Conservation (phyloP, 371 early-diverging fungal species). For the Amoeboaphelidium protococcarum region DNA sequence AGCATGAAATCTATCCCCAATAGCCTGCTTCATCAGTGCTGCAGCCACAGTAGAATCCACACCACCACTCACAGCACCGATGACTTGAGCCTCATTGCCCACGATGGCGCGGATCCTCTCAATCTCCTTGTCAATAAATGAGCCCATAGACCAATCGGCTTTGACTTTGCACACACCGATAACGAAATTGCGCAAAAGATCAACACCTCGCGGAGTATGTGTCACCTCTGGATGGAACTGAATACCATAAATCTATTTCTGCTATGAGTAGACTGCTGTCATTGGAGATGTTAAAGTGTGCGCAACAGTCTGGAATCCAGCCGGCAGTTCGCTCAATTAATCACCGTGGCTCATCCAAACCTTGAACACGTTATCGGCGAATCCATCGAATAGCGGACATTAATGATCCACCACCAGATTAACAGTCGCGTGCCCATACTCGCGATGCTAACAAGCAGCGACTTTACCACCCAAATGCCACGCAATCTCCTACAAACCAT, state of each 20-base stretch:
- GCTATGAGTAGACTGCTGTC: constrained; percentile 54
- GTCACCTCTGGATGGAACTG: constrained; percentile 97
- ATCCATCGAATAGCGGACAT: constrained; percentile 31
- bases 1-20: constrained; percentile 86
- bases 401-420: constrained; percentile 22
- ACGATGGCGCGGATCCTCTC: constrained; percentile 67
- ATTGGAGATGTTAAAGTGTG: constrained; percentile 60
- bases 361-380: too few relatives aligned
- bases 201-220: constrained; percentile 65
- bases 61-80: constrained; percentile 90
- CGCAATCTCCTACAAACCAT: constrained; percentile 85
- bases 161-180: constrained; percentile 49
- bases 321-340: constrained; percentile 53
- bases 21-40: constrained; percentile 79
- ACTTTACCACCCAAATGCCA: constrained; percentile 62
- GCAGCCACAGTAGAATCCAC: constrained; percentile 92
- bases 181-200: constrained; percentile 71
- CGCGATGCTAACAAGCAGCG: constrained; percentile 60
- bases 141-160: constrained; percentile 77
- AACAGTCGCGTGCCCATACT: constrained; percentile 76
- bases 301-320: constrained; percentile 56
- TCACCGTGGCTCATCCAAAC: constrained; percentile 98
- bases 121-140: constrained; percentile 87
- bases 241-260: constrained; percentile 59
- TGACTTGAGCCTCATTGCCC: constrained; percentile 69